A percentile compares a stretch with the other conserved stretches of the same genome.
Conservation (phyloP, 495 filamentous ascomycete species). For the Penicillium psychrofluorescens region DNA sequence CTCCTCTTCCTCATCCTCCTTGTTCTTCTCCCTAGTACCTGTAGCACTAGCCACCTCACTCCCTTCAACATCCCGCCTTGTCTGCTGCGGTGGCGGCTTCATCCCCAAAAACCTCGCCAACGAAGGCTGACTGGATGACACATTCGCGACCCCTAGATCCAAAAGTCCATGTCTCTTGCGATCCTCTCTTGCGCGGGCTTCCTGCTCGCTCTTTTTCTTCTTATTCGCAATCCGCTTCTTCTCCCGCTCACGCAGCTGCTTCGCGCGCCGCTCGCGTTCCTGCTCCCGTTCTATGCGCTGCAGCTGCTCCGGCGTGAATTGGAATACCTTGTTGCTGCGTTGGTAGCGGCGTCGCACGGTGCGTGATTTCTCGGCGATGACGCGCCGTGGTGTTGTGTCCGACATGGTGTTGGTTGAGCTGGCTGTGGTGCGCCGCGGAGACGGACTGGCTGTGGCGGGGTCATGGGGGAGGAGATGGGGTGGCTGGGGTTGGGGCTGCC, state of each 20-base stretch:
- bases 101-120: slow-evolving; percentile 36
- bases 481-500: not conserved
- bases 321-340: slow-evolving; percentile 37
- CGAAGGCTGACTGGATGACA: slow-evolving; percentile 41
- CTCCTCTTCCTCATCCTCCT: slow-evolving; percentile 4
- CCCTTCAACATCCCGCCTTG: not conserved
- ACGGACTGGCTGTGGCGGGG: slow-evolving; percentile 7
- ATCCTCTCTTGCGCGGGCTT: slow-evolving; percentile 33
- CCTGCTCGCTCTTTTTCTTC: slow-evolving; percentile 40
- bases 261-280: slow-evolving; percentile 30
- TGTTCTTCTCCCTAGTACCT: too few relatives aligned
- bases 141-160: slow-evolving; percentile 30
- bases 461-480: slow-evolving; percentile 9
- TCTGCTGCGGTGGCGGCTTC: not conserved
- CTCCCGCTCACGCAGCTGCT: slow-evolving; percentile 36
- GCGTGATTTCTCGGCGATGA: slow-evolving; percentile 41
- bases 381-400: slow-evolving; percentile 24
- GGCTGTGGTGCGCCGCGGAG: slow-evolving; percentile 1
- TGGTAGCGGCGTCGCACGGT: slow-evolving; percentile 39
- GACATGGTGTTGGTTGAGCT: slow-evolving; percentile 22
- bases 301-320: slow-evolving; percentile 35
- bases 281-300: slow-evolving; percentile 39
- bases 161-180: slow-evolving; percentile 34
- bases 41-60: too few relatives aligned
- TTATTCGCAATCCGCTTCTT: slow-evolving; percentile 30